phyloP scores from a whole-genome alignment of 495 filamentous ascomycete species.

The Amniculicola lignicola region DNA sequence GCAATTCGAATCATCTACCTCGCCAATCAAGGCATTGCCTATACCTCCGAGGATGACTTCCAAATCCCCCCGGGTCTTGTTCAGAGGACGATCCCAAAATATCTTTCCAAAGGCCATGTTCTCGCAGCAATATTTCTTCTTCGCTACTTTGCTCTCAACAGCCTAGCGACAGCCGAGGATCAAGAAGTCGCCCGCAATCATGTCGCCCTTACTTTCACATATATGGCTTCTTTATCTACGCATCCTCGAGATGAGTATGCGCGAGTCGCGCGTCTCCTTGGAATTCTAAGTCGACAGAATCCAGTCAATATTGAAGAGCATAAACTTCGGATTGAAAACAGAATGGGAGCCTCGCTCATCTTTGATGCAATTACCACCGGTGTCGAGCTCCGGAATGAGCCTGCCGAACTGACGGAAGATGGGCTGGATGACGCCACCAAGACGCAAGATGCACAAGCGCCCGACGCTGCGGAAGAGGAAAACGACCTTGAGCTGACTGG shows the following conservation, averaged over 20 bases:
- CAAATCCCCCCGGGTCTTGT: not conserved
- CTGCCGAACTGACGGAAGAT: not conserved
- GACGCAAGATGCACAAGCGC: not conserved
- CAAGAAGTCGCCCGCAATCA: slow-evolving; percentile 19
- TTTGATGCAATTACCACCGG: slow-evolving; percentile 8
- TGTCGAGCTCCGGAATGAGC: slow-evolving; percentile 5
- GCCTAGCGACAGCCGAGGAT: slow-evolving; percentile 3
- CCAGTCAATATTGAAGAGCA: slow-evolving; percentile 7
- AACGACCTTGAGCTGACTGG: not conserved
- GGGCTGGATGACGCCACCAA: not conserved
- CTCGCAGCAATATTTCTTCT: slow-evolving; percentile 17
- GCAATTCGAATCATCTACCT: slow-evolving; percentile 15
- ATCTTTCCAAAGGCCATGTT: slow-evolving; percentile 2
- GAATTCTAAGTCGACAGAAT: slow-evolving; percentile 7
- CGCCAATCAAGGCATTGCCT: slow-evolving; percentile 1
- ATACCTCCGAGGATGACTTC: not conserved
- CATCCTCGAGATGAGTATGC: not conserved
- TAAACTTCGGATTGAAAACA: slow-evolving; percentile 16
- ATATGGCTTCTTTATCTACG: slow-evolving; percentile 1
- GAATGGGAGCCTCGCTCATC: slow-evolving; percentile 6
- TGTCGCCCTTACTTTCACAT: slow-evolving; percentile 6
- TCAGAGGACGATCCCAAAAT: slow-evolving; percentile 13
- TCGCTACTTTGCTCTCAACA: slow-evolving; percentile 22
- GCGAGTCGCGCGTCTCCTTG: slow-evolving; percentile 5
- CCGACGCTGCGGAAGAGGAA: not conserved